Conservation (phyloP, 1,284 basidiomycete genomes). For the Moniliella sp. region DNA sequence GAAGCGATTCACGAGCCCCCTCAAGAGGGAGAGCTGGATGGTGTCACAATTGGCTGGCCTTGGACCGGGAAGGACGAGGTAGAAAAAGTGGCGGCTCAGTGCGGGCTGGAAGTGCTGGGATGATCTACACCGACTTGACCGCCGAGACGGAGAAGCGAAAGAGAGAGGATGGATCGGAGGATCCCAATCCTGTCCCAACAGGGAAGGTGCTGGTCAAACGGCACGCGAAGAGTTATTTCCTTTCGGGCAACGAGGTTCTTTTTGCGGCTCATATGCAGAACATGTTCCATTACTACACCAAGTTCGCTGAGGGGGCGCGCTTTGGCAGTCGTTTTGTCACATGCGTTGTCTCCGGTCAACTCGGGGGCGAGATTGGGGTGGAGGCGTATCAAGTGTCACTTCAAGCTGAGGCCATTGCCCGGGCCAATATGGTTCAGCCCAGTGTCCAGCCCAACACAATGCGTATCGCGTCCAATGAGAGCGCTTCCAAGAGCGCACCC, state of each 20-base stretch:
- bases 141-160: too few relatives aligned
- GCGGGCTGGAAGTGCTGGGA: slow-evolving; percentile 58
- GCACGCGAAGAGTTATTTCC: slow-evolving; percentile 77
- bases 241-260: slow-evolving; percentile 76
- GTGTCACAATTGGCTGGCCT: slow-evolving; percentile 65
- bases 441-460: slow-evolving; percentile 65
- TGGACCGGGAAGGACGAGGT: slow-evolving; percentile 78
- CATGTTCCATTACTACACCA: slow-evolving; percentile 52
- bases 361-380: slow-evolving; percentile 62
- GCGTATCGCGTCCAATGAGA: slow-evolving; percentile 46
- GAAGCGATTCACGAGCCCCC: slow-evolving; percentile 91
- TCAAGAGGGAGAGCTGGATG: slow-evolving; percentile 86
- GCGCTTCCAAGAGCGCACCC: too few relatives aligned
- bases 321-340: slow-evolving; percentile 87
- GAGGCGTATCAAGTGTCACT: slow-evolving; percentile 74
- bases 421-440: slow-evolving; percentile 91
- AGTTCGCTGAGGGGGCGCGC: slow-evolving; percentile 56
- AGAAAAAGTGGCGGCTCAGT: slow-evolving; percentile 46
- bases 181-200: too few relatives aligned
- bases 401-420: slow-evolving; percentile 87
- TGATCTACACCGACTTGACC: slow-evolving; percentile 85
- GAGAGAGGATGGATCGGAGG: too few relatives aligned
- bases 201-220: slow-evolving; percentile 73
- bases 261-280: slow-evolving; percentile 73
- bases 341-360: slow-evolving; percentile 68